Conservation (phyloP, 1,284 basidiomycete genomes). For the Fomitopsis palustris region DNA sequence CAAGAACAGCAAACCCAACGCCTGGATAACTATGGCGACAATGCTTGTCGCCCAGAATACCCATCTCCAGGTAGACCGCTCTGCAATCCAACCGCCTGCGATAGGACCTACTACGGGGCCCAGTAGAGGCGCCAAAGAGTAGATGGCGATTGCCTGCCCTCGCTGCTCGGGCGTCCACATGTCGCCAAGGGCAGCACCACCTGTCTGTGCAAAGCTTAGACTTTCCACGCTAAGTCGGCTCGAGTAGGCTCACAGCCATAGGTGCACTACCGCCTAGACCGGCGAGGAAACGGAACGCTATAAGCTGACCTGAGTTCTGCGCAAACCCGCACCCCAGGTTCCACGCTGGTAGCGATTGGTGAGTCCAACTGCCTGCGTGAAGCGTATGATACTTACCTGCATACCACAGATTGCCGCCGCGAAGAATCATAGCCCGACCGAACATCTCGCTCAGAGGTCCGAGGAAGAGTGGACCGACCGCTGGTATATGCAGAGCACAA, state of each 20-base stretch:
- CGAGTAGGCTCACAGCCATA: conserved; percentile 38
- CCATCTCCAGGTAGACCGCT: conserved; percentile 63
- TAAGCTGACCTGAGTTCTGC: conserved; percentile 48
- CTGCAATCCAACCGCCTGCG: conserved; percentile 60
- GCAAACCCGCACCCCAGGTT: conserved; percentile 64
- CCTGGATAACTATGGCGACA: conserved; percentile 44
- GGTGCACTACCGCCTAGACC: conserved; percentile 63
- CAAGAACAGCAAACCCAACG: conserved; percentile 54
- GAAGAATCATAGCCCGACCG: conserved; percentile 35
- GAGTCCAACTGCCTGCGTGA: neutral
- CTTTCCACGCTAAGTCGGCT: neutral
- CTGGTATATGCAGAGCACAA: conserved; percentile 13
- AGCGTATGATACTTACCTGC: conserved; percentile 33
- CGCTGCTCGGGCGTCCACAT: conserved; percentile 68
- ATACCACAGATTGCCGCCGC: conserved; percentile 52
- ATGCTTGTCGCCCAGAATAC: conserved; percentile 67
- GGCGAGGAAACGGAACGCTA: conserved; percentile 60
- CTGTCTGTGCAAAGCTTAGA: conserved; percentile 36
- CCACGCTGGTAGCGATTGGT: conserved; percentile 40
- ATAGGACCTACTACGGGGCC: conserved; percentile 67
- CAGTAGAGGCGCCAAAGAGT: conserved; percentile 61
- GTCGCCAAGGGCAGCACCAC: conserved; percentile 70
- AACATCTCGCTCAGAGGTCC: conserved; percentile 53
- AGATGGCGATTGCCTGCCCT: conserved; percentile 64
- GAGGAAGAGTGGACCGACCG: conserved; percentile 48